Percentiles rank a stretch among this genome's conserved stretches.
Conservation (phyloP, 176 grass and related monocot genomes). For the Oryza australiensis region DNA sequence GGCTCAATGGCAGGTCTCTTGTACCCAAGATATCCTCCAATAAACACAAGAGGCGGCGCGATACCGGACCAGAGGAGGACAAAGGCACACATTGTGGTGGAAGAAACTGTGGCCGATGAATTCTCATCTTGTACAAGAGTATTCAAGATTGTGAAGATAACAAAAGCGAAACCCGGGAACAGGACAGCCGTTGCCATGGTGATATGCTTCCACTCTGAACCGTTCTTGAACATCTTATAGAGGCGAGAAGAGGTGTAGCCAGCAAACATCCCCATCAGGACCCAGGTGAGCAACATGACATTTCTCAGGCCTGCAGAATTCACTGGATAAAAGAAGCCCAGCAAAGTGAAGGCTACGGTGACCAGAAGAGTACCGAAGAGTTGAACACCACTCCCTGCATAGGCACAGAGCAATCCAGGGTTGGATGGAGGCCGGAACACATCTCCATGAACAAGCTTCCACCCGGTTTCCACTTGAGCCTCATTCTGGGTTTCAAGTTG, state of each 20-base stretch:
- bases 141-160: conserved; percentile 37
- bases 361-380: conserved; percentile 42
- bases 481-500: conserved; percentile 43
- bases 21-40: conserved; percentile 42
- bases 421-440: conserved; percentile 41
- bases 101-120: conserved; percentile 40
- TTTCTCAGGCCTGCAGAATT: conserved; percentile 42
- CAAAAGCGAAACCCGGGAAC: conserved; percentile 31
- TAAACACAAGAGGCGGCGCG: conserved; percentile 37
- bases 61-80: conserved; percentile 44
- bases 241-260: conserved; percentile 38
- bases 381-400: conserved; percentile 44
- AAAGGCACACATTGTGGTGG: conserved; percentile 39
- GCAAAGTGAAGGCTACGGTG: conserved; percentile 33
- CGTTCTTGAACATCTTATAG: conserved; percentile 42
- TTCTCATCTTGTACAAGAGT: conserved; percentile 41
- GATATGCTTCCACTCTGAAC: conserved; percentile 47
- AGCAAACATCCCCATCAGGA: conserved; percentile 40
- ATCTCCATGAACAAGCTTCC: conserved; percentile 54
- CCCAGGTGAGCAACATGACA: conserved; percentile 33
- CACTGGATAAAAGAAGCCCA: conserved; percentile 46
- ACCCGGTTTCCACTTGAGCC: conserved; percentile 43
- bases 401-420: conserved; percentile 38
- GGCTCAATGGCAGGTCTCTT: conserved; percentile 36
- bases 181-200: conserved; percentile 36